These are phyloP conservation scores for Fraxinus greggii DNA, from an alignment of 305 asterid genomes.

Conservation along the genomic window DNA sequence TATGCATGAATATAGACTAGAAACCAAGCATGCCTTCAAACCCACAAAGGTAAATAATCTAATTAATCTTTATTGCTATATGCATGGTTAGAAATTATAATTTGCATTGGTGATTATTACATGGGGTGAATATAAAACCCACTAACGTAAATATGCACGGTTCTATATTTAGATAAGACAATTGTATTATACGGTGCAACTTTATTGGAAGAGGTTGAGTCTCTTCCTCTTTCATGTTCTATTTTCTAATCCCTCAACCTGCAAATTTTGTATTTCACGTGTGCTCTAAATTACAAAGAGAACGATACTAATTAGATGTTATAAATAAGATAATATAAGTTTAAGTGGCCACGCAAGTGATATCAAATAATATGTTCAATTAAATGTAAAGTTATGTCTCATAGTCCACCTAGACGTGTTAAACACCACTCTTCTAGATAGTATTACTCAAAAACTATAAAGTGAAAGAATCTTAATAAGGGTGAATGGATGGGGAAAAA, in stretches of 20 bases:
- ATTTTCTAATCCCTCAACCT: neutral
- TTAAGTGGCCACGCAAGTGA: neutral
- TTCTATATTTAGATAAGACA: neutral
- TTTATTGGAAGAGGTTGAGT: neutral
- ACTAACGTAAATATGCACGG: neutral
- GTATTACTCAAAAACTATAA: neutral
- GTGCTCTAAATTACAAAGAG: neutral
- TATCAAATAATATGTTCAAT: neutral
- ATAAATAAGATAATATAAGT: neutral
- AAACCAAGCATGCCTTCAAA: slow-evolving; percentile 48
- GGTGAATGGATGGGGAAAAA: neutral
- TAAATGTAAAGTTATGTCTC: neutral
- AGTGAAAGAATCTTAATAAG: neutral
- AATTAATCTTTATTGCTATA: neutral
- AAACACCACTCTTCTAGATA: neutral
- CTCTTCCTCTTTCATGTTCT: neutral
- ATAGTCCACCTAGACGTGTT: neutral
- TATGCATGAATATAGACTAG: slow-evolving; percentile 81
- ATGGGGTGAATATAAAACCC: neutral
- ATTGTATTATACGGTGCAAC: neutral
- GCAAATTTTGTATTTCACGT: neutral
- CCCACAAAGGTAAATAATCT: slow-evolving; percentile 48
- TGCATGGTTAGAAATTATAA: neutral
- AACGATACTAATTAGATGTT: neutral
- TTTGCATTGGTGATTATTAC: neutral